Evolutionary conservation across 2,329 filamentous ascomycete genomes (phyloP).

Genomic region (Colletotrichum liaoningense): DNA sequence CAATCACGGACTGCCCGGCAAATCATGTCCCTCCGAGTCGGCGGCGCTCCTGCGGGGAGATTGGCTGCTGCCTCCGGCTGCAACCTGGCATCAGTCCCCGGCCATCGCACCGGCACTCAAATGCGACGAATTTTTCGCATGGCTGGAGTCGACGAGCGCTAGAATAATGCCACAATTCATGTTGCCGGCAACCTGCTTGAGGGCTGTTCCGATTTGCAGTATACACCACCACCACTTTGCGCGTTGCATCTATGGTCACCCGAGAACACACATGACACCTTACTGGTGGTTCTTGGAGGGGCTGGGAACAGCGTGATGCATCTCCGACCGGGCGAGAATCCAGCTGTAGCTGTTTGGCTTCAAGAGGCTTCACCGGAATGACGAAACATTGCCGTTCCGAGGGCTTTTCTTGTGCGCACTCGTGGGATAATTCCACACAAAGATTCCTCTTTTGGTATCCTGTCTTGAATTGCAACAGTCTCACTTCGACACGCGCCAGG

Average conservation of each 20-base stretch:
- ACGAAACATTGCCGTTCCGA: background rate
- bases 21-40: constrained; percentile 7
- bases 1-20: constrained; percentile 8
- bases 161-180: constrained; percentile 16
- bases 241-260: background rate
- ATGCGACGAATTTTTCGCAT: background rate
- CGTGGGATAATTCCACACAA: background rate
- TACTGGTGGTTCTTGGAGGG: background rate
- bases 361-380: background rate
- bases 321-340: background rate
- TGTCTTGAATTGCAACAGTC: background rate
- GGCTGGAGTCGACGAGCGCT: background rate
- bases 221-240: background rate
- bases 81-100: constrained; percentile 1
- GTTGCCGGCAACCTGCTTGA: background rate
- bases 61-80: constrained; percentile 20
- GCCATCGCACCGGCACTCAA: background rate
- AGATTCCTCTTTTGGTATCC: background rate
- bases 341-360: background rate
- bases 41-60: background rate
- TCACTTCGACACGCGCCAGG: constrained; percentile 2
- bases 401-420: too few relatives aligned
- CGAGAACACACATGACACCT: background rate
- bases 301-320: background rate
- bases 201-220: background rate